These are phyloP conservation scores for Fusarium sp. DNA, from an alignment of 2,329 filamentous ascomycete species.

Conservation along the genomic window DNA sequence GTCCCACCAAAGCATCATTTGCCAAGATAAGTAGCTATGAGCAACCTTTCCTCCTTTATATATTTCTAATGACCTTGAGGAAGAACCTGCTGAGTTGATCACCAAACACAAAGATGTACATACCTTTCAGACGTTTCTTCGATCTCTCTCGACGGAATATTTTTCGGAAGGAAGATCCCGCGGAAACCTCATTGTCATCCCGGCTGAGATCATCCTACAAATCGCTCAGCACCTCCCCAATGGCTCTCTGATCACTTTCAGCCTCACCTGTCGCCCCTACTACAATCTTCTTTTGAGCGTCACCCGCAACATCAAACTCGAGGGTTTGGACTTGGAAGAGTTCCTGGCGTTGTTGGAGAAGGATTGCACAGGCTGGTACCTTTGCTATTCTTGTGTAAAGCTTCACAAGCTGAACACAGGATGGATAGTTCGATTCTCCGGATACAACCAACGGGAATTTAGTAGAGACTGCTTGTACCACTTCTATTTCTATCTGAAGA, in stretches of 20 bases:
- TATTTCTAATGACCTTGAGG: not conserved
- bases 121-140: not conserved
- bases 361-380: not conserved
- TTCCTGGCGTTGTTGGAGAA: slow-evolving; percentile 9
- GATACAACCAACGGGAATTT: fast-evolving
- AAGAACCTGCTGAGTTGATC: fast-evolving
- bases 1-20: no score
- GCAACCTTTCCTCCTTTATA: no score
- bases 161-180: not conserved
- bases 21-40: no score
- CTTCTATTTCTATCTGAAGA: not conserved
- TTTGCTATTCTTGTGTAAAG: slow-evolving; percentile 4
- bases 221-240: not conserved
- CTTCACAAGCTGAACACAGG: slow-evolving; percentile 1
- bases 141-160: not conserved
- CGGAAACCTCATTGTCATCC: not conserved
- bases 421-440: fast-evolving
- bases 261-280: slow-evolving; percentile 11
- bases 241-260: not conserved
- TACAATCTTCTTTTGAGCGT: not conserved
- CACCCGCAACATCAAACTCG: not conserved
- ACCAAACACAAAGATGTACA: not conserved
- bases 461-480: not conserved
- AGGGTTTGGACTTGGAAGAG: not conserved
- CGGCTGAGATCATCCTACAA: slow-evolving; percentile 4